Evolutionary conservation across 148 eudicot genomes (phyloP).

Genomic region (Chenopodium suecicum): DNA sequence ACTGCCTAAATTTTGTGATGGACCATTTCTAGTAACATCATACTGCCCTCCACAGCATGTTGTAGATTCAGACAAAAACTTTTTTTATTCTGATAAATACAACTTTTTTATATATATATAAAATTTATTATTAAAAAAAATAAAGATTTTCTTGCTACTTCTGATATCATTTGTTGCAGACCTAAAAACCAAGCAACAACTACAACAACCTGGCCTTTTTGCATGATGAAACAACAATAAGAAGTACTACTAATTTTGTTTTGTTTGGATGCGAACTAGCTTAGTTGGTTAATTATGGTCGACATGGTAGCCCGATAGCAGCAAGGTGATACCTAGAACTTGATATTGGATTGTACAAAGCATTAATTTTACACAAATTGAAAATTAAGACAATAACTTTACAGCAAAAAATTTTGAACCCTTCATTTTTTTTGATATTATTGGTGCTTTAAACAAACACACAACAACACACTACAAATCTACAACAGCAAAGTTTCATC

Average conservation of each 20-base stretch:
- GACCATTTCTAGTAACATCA: conserved; percentile 15
- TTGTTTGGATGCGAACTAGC: background rate
- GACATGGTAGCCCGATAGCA: no score
- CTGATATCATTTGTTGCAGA: conserved; percentile 10
- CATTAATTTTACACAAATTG: background rate
- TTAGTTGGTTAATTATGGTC: no score
- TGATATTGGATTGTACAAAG: background rate
- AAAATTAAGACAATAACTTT: background rate
- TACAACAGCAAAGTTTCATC: conserved; percentile 30
- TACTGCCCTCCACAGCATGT: background rate
- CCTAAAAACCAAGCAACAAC: conserved; percentile 10
- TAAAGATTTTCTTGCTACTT: background rate
- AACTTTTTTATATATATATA: background rate
- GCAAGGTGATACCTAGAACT: no score
- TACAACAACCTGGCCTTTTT: background rate
- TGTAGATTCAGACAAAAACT: conserved; percentile 3
- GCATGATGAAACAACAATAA: background rate
- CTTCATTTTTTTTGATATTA: conserved; percentile 11
- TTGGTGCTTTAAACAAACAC: conserved; percentile 22
- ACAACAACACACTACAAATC: conserved; percentile 11
- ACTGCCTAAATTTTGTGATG: conserved; percentile 9
- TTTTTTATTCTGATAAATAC: background rate
- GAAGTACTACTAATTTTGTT: no score
- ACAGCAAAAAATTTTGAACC: conserved; percentile 22
- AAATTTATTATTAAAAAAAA: background rate